A percentile compares a stretch with the other conserved stretches of the same genome.
Evolutionary conservation across 2,329 filamentous ascomycete genomes (phyloP).

Genomic region (Pseudocercospora fuligena): DNA sequence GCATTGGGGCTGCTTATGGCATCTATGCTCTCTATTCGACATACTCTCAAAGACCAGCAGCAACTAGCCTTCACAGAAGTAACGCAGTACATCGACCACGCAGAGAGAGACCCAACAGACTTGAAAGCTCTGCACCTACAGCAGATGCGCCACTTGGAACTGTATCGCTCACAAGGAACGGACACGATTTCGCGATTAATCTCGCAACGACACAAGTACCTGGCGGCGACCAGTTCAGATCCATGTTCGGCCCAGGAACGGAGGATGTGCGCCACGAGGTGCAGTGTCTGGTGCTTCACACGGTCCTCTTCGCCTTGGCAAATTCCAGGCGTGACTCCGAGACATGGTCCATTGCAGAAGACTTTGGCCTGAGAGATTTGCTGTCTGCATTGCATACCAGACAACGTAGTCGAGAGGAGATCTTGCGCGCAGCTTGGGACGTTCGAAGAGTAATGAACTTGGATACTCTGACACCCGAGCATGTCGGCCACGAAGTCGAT

Average conservation of each 20-base stretch:
- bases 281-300: constrained; percentile 16
- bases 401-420: constrained; percentile 9
- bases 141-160: constrained; percentile 25
- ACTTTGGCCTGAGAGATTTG: constrained; percentile 15
- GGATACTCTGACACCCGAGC: constrained; percentile 11
- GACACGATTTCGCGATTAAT: constrained; percentile 24
- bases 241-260: constrained; percentile 14
- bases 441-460: constrained; percentile 20
- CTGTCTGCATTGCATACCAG: constrained; percentile 8
- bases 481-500: constrained; percentile 25
- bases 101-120: constrained; percentile 16
- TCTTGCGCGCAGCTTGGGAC: constrained; percentile 12
- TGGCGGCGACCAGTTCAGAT: constrained; percentile 15
- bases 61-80: constrained; percentile 28
- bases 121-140: constrained; percentile 16
- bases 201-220: constrained; percentile 21
- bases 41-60: constrained; percentile 14
- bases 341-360: constrained; percentile 1
- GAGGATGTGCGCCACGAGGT: constrained; percentile 12
- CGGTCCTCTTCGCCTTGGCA: constrained; percentile 10
- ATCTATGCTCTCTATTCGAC: constrained; percentile 62
- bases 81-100: constrained; percentile 30
- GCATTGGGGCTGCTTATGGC: constrained; percentile 61
- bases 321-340: neutral
- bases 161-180: constrained; percentile 18